These are phyloP conservation scores for Pythium rishiriense DNA, from an alignment of 352 stramenopile species.

Conservation along the genomic window DNA sequence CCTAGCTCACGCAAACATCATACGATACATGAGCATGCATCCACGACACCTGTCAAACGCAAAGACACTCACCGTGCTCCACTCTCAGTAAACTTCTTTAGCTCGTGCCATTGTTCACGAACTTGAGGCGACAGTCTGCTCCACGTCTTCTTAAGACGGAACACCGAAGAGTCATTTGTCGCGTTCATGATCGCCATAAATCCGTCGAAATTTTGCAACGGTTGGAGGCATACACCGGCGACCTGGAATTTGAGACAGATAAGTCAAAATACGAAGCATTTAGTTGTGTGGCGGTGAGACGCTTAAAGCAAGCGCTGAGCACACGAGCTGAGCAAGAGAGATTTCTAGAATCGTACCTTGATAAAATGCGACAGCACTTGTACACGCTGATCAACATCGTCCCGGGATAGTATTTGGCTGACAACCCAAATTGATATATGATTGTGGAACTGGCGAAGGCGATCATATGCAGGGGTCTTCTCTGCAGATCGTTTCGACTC, in stretches of 20 bases:
- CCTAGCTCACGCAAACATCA: slow-evolving; percentile 20
- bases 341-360: slow-evolving; percentile 37
- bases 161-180: slow-evolving; percentile 85
- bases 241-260: slow-evolving; percentile 32
- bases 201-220: slow-evolving; percentile 85
- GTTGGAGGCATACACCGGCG: slow-evolving; percentile 66
- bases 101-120: slow-evolving; percentile 79
- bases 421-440: slow-evolving; percentile 87
- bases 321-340: too few species aligned
- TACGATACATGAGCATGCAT: background rate
- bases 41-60: background rate
- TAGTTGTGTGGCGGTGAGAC: too few species aligned
- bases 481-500: slow-evolving; percentile 71
- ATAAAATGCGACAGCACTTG: slow-evolving; percentile 86
- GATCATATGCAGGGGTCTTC: slow-evolving; percentile 83
- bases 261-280: too few species aligned
- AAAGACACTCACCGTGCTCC: slow-evolving; percentile 46
- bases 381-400: slow-evolving; percentile 79
- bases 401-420: slow-evolving; percentile 71
- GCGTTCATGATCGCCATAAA: slow-evolving; percentile 92
- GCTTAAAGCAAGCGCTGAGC: too few species aligned
- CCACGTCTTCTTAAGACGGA: slow-evolving; percentile 88
- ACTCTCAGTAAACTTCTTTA: slow-evolving; percentile 84
- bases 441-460: slow-evolving; percentile 81
- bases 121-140: slow-evolving; percentile 60